A percentile compares a stretch with the other conserved stretches of the same genome.
Evolutionary conservation across 768 basidiomycete genomes (phyloP).

Genomic region (Peribolospora baueri): DNA sequence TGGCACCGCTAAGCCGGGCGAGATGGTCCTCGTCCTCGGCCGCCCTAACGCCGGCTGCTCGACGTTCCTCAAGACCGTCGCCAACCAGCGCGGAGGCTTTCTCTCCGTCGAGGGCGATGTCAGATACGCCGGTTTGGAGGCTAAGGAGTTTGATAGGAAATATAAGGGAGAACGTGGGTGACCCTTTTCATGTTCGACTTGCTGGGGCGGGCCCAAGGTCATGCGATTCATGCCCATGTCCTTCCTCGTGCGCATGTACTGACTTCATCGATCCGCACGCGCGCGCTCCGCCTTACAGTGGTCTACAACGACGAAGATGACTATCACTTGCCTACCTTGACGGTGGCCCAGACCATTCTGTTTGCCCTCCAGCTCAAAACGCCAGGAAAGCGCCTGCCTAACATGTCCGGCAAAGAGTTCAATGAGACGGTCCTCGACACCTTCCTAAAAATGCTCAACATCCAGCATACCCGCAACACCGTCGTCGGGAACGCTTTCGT

Average conservation of each 20-base stretch:
- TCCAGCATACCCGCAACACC: conserved; percentile 23
- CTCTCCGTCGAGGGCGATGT: conserved; percentile 44
- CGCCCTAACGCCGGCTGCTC: conserved; percentile 39
- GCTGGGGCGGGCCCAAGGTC: no score
- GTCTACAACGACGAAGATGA: conserved; percentile 44
- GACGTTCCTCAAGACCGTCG: conserved; percentile 55
- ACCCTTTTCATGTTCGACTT: conserved; percentile 1
- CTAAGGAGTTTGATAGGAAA: conserved; percentile 30
- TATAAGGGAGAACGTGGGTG: conserved; percentile 13
- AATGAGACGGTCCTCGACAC: conserved; percentile 23
- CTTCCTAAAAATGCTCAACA: conserved; percentile 31
- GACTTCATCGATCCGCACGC: no score
- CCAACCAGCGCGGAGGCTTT: conserved; percentile 49
- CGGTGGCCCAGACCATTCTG: conserved; percentile 46
- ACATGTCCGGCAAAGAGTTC: conserved; percentile 15
- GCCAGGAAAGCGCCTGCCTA: conserved; percentile 20
- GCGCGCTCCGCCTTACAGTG: conserved; percentile 2
- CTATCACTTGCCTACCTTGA: conserved; percentile 62
- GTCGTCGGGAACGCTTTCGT: conserved; percentile 23
- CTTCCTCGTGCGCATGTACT: no score
- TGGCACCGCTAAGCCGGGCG: conserved; percentile 35
- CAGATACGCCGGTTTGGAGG: conserved; percentile 48
- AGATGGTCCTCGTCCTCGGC: conserved; percentile 39
- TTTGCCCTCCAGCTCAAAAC: conserved; percentile 30
- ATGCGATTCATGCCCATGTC: no score